phyloP scores from a whole-genome alignment of 108 stramenopile genomes.

The Nitzschia sp. region DNA sequence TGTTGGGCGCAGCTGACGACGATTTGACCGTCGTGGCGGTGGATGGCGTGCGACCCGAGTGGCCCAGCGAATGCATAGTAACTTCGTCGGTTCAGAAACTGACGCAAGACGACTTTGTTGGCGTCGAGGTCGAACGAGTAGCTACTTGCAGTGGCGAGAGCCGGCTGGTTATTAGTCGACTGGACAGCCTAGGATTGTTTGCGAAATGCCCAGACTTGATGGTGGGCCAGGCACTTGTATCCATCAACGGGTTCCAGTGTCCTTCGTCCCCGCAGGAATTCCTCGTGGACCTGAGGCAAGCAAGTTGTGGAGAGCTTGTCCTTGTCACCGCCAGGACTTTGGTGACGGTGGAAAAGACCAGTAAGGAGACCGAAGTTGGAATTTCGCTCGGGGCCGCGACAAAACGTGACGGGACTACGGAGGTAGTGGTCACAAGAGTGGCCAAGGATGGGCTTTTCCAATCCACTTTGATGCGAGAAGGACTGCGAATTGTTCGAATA shows the following conservation, averaged over 20 bases:
- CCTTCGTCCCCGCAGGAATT: not conserved
- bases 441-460: constrained; percentile 1
- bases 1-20: not conserved
- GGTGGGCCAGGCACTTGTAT: not conserved
- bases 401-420: not conserved
- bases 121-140: not conserved
- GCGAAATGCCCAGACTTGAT: not conserved
- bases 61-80: constrained; percentile 2
- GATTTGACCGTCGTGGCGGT: constrained; percentile 2
- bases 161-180: not conserved
- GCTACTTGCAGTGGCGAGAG: not conserved
- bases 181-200: not conserved
- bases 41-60: constrained; percentile 2
- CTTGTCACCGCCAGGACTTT: not conserved
- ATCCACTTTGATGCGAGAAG: not conserved
- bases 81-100: not conserved
- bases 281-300: not conserved
- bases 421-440: not conserved
- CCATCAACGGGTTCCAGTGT: constrained; percentile 1
- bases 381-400: not conserved
- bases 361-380: not conserved
- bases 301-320: not conserved
- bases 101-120: not conserved
- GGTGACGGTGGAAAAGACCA: not conserved
- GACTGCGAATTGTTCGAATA: constrained; percentile 5